Evolutionary conservation across 305 asterid species (phyloP), one percentile per base, ranked within the genome.

Genomic region (Plantago lanceolata): DNA sequence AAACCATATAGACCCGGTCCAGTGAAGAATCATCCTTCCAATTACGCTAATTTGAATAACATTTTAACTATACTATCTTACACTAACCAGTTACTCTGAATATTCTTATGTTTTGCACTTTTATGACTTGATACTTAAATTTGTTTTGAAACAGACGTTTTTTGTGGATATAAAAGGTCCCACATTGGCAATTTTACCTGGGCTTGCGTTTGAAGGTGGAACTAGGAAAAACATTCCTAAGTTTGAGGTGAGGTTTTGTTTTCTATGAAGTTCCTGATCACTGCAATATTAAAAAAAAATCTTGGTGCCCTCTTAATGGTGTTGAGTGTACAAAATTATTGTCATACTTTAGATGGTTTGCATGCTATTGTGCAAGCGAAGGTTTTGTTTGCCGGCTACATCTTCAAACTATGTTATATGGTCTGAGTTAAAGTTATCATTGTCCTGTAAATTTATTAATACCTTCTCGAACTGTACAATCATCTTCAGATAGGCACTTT

Each of bases 161-260:
- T 71, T 86, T 54, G 86, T 92, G 86, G 98, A 92, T 82, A 82
- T 92, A 70, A 91, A 88, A 83, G 92, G 96, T 65, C 87, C 96
- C 43, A 72, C 84, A 45, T 52, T 89, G 78, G 98, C 96, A 49
- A 78, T 77, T 77, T 78, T 92, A 48, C 97, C 98, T 0, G 98
- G 89, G 68, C 88, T 92, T 60, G 86, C 98, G 64, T 92, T 89
- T 78, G 98, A 92, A 78, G 98, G 98, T 58, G 98, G 98, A 74
- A 92, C 95, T 61, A 82, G 96, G 79, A 87, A 96, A 74, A 92
- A 92, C 79, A 85, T 89, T 67, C 97, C 98, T 6, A 92, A 92
- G 73, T 92, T 87, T 81, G 63, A 58, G 63, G 63, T 58, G 45
- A 35, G 35, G 2, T 58, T 31, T 17, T 58, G 28, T n/a, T 33